Evolutionary conservation across 2,329 filamentous ascomycete species (phyloP).

Genomic region (Calonectria crousiana): DNA sequence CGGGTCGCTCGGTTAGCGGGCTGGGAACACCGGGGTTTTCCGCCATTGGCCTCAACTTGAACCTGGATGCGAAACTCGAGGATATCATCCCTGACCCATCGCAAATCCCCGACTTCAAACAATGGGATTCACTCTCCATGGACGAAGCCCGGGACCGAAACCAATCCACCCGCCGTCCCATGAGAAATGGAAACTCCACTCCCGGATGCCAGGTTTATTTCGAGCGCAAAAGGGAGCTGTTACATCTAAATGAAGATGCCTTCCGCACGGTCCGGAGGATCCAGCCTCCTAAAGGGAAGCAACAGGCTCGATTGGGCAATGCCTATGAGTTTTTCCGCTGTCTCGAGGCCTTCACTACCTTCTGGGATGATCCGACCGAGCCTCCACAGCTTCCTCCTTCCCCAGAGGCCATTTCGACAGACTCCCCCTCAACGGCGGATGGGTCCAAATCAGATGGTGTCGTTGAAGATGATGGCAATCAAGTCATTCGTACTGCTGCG

Average conservation of each 20-base stretch:
- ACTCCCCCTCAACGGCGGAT: slow-evolving; percentile 20
- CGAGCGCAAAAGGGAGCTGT: slow-evolving; percentile 70
- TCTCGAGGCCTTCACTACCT: slow-evolving; percentile 69
- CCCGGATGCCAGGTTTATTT: slow-evolving; percentile 70
- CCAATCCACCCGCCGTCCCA: slow-evolving; percentile 58
- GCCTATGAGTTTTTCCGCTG: slow-evolving; percentile 76
- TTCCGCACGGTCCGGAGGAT: slow-evolving; percentile 72
- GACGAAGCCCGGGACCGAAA: slow-evolving; percentile 65
- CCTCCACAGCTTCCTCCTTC: slow-evolving; percentile 47
- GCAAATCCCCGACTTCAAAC: slow-evolving; percentile 65
- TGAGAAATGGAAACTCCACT: slow-evolving; percentile 66
- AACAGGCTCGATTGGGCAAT: slow-evolving; percentile 69
- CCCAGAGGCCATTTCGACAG: slow-evolving; percentile 43
- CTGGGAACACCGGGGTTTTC: slow-evolving; percentile 62
- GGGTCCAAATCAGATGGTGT: slow-evolving; percentile 27
- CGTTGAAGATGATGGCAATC: slow-evolving; percentile 25
- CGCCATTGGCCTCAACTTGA: slow-evolving; percentile 69
- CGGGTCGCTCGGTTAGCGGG: slow-evolving; percentile 60
- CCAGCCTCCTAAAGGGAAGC: slow-evolving; percentile 65
- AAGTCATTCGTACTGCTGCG: slow-evolving; percentile 56
- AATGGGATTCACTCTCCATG: slow-evolving; percentile 62
- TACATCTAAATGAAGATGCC: slow-evolving; percentile 67
- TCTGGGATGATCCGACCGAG: slow-evolving; percentile 72
- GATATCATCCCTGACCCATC: slow-evolving; percentile 67
- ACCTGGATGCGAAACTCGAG: slow-evolving; percentile 59